A percentile compares a stretch with the other conserved stretches of the same genome.
phyloP scores from a whole-genome alignment of 2,329 filamentous ascomycete species.

The Aspergillus pseudoglaucus region DNA sequence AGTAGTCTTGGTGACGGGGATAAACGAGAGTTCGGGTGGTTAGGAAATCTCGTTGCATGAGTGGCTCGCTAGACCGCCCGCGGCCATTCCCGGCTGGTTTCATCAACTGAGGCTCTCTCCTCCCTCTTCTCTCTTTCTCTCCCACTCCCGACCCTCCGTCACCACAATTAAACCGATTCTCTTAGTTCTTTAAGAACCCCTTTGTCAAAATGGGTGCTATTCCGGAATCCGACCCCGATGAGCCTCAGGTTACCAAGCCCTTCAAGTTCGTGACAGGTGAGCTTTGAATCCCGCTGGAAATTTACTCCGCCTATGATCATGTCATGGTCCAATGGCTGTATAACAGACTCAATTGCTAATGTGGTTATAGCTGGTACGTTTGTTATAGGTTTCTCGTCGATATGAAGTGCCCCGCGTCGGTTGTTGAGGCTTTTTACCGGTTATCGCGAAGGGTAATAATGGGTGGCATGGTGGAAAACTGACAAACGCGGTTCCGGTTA shows the following conservation, averaged over 20 bases:
- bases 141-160: slow-evolving; percentile 14
- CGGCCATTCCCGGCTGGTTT: slow-evolving; percentile 33
- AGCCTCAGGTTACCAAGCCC: slow-evolving; percentile 88
- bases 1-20: slow-evolving; percentile 19
- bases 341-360: slow-evolving; percentile 36
- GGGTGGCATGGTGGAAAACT: slow-evolving; percentile 14
- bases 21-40: slow-evolving; percentile 25
- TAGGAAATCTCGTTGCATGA: slow-evolving; percentile 29
- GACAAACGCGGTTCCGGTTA: slow-evolving; percentile 27
- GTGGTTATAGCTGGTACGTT: slow-evolving; percentile 43
- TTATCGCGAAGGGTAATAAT: neutral
- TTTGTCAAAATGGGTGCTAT: slow-evolving; percentile 75
- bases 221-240: slow-evolving; percentile 56
- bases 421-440: slow-evolving; percentile 5
- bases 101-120: slow-evolving; percentile 26
- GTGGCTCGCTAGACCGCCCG: slow-evolving; percentile 34
- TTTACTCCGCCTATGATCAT: neutral
- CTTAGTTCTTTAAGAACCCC: slow-evolving; percentile 14
- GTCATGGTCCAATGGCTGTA: slow-evolving; percentile 18
- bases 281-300: slow-evolving; percentile 25
- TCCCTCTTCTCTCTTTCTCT: slow-evolving; percentile 19
- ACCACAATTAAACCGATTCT: slow-evolving; percentile 1
- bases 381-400: slow-evolving; percentile 8
- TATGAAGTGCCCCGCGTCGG: slow-evolving; percentile 4
- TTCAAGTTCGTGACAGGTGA: slow-evolving; percentile 99